phyloP scores from a whole-genome alignment of 225 moss, liverwort and hornwort species.

The Ulota crispa region DNA sequence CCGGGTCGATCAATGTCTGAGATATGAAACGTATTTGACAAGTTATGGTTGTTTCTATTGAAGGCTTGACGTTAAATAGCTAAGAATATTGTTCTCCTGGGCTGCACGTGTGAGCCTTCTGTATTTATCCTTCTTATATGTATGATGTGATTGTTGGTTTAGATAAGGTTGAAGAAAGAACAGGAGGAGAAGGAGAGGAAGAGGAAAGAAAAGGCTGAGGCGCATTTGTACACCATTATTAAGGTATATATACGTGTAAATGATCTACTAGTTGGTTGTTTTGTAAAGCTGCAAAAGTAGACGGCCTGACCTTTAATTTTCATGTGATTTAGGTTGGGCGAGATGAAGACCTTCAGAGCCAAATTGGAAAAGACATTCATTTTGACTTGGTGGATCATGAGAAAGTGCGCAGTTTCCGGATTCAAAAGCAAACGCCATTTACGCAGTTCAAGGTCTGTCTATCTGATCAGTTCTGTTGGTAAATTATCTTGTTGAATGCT shows the following conservation, averaged over 20 bases:
- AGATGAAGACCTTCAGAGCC: slow-evolving; percentile 93
- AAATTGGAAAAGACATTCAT: slow-evolving; percentile 98
- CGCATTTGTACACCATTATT: slow-evolving; percentile 95
- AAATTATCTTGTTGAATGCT: not conserved
- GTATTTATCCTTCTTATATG: slow-evolving; percentile 10
- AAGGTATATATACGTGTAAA: slow-evolving; percentile 53
- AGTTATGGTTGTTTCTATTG: not conserved
- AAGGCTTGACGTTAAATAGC: not conserved
- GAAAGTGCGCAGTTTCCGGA: slow-evolving; percentile 97
- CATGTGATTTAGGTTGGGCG: slow-evolving; percentile 70
- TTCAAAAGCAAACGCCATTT: slow-evolving; percentile 98
- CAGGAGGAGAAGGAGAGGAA: slow-evolving; percentile 99
- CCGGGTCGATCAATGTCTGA: not conserved
- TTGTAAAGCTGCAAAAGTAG: not conserved
- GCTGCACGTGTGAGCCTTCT: not conserved
- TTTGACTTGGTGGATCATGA: slow-evolving; percentile 99
- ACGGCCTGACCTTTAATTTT: not conserved
- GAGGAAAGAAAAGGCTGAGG: slow-evolving; percentile 96
- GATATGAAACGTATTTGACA: not conserved
- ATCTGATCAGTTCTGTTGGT: not conserved
- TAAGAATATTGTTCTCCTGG: not conserved
- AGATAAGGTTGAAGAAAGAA: slow-evolving; percentile 98
- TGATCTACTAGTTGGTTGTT: not conserved
- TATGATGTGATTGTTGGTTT: slow-evolving; percentile 21
- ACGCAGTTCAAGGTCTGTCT: slow-evolving; percentile 82